These are phyloP conservation scores for Chalciporus sp. DNA, from an alignment of 1,284 basidiomycete genomes.

Conservation along the genomic window DNA sequence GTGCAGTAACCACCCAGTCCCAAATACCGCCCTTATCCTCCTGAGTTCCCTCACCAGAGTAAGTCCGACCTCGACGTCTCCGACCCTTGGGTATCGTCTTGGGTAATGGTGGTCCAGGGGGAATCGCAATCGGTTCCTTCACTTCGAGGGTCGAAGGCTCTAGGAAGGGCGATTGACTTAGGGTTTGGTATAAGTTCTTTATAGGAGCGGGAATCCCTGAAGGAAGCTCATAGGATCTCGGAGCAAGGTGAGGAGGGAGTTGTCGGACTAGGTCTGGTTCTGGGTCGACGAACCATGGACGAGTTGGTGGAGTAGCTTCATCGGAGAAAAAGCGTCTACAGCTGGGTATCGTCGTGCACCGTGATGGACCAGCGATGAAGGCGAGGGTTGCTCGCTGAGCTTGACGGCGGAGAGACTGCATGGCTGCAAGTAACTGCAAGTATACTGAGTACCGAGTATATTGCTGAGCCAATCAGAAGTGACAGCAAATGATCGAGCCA, in stretches of 20 bases:
- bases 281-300: conserved; percentile 61
- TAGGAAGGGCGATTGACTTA: conserved; percentile 61
- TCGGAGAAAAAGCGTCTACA: conserved; percentile 13
- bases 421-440: too few relatives aligned
- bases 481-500: background rate
- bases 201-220: conserved; percentile 48
- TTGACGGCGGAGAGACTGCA: conserved; percentile 21
- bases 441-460: too few relatives aligned
- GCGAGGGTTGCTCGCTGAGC: conserved; percentile 9
- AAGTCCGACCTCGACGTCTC: conserved; percentile 64
- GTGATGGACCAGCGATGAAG: background rate
- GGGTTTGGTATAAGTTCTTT: conserved; percentile 52
- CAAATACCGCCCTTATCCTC: conserved; percentile 61
- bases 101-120: conserved; percentile 57
- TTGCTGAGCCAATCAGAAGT: conserved; percentile 8
- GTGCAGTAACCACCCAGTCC: conserved; percentile 73
- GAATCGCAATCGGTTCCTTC: conserved; percentile 46
- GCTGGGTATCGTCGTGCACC: background rate
- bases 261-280: conserved; percentile 20
- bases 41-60: conserved; percentile 60
- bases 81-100: conserved; percentile 57
- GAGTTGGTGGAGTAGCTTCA: conserved; percentile 2
- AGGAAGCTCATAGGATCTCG: conserved; percentile 42
- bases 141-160: conserved; percentile 59
- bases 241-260: conserved; percentile 37